Evolutionary conservation across 108 stramenopile genomes (phyloP), one percentile per base, ranked within the genome.

Genomic region (Fragilaria radians): DNA sequence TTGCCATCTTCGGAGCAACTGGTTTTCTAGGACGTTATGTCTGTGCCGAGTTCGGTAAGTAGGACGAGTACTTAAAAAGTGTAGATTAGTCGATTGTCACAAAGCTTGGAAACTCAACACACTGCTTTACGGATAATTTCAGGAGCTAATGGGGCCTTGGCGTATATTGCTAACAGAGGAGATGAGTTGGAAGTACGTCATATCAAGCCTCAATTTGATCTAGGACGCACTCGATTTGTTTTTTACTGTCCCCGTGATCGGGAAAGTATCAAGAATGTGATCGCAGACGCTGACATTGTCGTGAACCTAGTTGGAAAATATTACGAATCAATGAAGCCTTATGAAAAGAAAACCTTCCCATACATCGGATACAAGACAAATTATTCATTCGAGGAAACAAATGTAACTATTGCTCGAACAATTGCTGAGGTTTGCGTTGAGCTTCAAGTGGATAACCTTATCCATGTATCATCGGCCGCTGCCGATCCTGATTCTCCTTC

Each of bases 281-380:
- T 96, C 33, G 85, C 83, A 27, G 87, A 91, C 67, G 82, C 89
- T 34, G 96, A 97, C 54, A 52, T 94, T 48, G 97, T 97, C 14
- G 79, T 99, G 52, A 99, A 97, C 77, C 50, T 96, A 19, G 87
- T 97, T 62, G 95, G 96, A 11, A 99, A 99, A 68, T 67, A 87
- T 59, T 92, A 96, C 60, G 91, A 94, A 54, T 88, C 94, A 23
- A 88, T 80, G 58, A 78, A 83, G 34, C 71, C 93, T 4, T 63
- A 79, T 32, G 72, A 89, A 57, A 86, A 67, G n/a, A 54, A 72
- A 54, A 79, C 73, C 54, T 91, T 93, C 63, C 88, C 89, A 1
- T 90, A 75, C 60, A 47, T 89, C 36, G 76, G 79, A 32, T 88
- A 80, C 36, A 67, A 81, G 52, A 76, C 65, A 22, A 95, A 93